These are phyloP conservation scores for Zoysia pacifica DNA, from an alignment of 176 grass and related monocot species.

Conservation along the genomic window DNA sequence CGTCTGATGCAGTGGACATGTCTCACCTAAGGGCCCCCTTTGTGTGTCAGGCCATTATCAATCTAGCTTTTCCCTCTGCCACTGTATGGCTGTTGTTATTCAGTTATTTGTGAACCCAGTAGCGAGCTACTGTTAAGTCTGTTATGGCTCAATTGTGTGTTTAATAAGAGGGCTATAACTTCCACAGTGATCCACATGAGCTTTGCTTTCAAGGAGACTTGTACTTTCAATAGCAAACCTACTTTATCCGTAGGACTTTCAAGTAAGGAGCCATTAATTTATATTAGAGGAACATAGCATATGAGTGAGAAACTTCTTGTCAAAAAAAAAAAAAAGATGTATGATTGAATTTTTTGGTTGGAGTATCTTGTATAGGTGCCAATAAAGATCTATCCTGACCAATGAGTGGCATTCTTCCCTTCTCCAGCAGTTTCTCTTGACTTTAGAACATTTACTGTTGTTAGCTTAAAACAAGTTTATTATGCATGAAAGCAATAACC, in stretches of 20 bases:
- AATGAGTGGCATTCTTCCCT: neutral
- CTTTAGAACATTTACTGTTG: neutral
- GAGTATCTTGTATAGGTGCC: conserved; percentile 4
- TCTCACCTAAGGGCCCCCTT: neutral
- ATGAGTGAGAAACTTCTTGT: neutral
- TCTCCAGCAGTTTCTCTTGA: neutral
- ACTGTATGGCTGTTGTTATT: neutral
- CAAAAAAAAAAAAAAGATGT: neutral
- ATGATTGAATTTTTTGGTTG: neutral
- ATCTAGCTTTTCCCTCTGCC: neutral
- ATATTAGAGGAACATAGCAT: neutral
- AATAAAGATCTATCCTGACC: conserved; percentile 16
- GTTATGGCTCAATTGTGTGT: neutral
- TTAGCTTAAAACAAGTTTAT: neutral
- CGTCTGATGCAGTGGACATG: conserved; percentile 4
- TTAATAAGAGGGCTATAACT: neutral
- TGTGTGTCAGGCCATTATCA: neutral
- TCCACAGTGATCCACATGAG: neutral
- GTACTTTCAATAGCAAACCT: neutral
- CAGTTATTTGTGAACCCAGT: neutral
- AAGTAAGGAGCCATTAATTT: neutral
- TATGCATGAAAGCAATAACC: neutral
- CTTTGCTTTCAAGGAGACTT: conserved; percentile 19
- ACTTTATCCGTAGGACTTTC: neutral
- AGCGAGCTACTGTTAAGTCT: neutral